Evolutionary conservation across 768 basidiomycete species (phyloP).

Genomic region (Coprinopsis strossmayeri): DNA sequence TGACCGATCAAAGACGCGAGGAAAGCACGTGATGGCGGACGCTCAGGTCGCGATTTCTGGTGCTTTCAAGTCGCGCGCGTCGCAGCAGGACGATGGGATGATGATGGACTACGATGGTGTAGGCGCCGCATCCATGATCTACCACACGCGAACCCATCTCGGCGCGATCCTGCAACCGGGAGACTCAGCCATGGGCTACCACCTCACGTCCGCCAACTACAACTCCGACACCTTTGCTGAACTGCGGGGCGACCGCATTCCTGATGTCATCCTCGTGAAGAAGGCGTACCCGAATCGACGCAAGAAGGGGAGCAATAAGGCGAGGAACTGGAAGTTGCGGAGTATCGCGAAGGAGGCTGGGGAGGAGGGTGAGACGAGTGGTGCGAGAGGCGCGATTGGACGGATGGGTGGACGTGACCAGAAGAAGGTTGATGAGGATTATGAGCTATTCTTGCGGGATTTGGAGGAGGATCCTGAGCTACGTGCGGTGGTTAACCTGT

Average conservation of each 20-base stretch:
- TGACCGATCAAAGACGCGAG: slow-evolving; percentile 47
- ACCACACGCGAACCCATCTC: slow-evolving; percentile 94
- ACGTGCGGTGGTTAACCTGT: slow-evolving; percentile 80
- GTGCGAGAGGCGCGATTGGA: slow-evolving; percentile 81
- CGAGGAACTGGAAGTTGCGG: slow-evolving; percentile 81
- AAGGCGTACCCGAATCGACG: slow-evolving; percentile 92
- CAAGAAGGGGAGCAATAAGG: slow-evolving; percentile 69
- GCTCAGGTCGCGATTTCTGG: slow-evolving; percentile 87
- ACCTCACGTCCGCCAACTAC: slow-evolving; percentile 84
- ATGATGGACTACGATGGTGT: slow-evolving; percentile 59
- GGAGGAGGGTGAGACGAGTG: slow-evolving; percentile 76
- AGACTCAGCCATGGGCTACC: slow-evolving; percentile 88
- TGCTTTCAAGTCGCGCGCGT: slow-evolving; percentile 57
- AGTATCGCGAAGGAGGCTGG: slow-evolving; percentile 91
- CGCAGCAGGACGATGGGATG: slow-evolving; percentile 35
- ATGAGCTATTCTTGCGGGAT: slow-evolving; percentile 91
- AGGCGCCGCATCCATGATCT: slow-evolving; percentile 59
- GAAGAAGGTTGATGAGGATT: slow-evolving; percentile 93
- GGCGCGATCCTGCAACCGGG: slow-evolving; percentile 90
- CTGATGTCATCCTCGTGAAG: slow-evolving; percentile 90
- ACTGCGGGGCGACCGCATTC: slow-evolving; percentile 60
- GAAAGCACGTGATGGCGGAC: slow-evolving; percentile 72
- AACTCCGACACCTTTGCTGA: slow-evolving; percentile 83
- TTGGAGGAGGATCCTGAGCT: slow-evolving; percentile 94
- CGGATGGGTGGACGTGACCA: slow-evolving; percentile 85